These are phyloP conservation scores for Hyaloscypha hepaticicola DNA, from an alignment of 495 filamentous ascomycete species.

Conservation along the genomic window DNA sequence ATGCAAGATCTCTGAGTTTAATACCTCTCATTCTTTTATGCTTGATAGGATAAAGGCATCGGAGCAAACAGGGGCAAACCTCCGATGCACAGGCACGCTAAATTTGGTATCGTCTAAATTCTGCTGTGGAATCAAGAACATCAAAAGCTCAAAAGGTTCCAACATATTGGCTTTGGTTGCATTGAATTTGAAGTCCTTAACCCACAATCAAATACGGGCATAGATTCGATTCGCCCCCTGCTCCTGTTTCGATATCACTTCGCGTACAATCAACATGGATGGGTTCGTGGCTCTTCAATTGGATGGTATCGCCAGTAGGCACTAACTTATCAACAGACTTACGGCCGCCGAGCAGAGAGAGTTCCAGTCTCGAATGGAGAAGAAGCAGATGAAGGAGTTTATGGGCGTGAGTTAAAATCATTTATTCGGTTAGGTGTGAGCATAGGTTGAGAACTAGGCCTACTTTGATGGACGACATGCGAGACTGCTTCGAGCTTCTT, in stretches of 20 bases:
- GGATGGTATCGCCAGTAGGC: not conserved
- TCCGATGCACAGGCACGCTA: not conserved
- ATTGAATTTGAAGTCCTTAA: not conserved
- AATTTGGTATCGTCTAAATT: not conserved
- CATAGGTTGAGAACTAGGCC: not conserved
- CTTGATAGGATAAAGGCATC: not conserved
- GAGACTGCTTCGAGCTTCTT: not conserved
- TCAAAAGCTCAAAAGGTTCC: not conserved
- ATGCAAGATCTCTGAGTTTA: not conserved
- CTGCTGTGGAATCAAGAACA: not conserved
- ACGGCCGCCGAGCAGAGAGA: conserved; percentile 83
- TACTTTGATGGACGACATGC: not conserved
- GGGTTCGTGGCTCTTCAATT: conserved; percentile 19
- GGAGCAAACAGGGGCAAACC: not conserved
- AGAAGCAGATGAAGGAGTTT: conserved; percentile 97
- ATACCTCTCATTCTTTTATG: not conserved
- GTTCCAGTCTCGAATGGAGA: conserved; percentile 87
- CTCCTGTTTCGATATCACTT: not conserved
- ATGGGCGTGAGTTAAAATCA: conserved; percentile 69
- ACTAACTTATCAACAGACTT: conserved; percentile 48
- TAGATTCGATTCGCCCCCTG: not conserved
- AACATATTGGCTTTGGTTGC: not conserved
- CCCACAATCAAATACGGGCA: not conserved
- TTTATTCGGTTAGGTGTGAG: conserved; percentile 6
- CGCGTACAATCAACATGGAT: conserved; percentile 25